These are phyloP conservation scores for Pseudoturritis turrita DNA, from an alignment of 345 rosid genomes.

Conservation along the genomic window DNA sequence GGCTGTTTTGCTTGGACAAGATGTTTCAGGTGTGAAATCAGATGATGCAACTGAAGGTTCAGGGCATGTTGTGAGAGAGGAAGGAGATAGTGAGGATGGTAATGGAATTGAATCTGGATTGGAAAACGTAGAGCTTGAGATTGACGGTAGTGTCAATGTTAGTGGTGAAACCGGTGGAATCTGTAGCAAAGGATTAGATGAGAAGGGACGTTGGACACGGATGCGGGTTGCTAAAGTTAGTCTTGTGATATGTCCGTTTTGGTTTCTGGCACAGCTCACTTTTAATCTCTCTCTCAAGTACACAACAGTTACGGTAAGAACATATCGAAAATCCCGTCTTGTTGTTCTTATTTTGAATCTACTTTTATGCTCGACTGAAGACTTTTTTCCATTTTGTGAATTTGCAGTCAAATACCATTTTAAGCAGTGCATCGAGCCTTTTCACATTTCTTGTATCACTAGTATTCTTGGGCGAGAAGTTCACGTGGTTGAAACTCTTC, in stretches of 20 bases:
- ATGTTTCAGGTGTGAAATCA: constrained; percentile 26
- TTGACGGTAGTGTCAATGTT: constrained; percentile 24
- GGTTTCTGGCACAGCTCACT: constrained; percentile 90
- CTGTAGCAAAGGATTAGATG: constrained; percentile 45
- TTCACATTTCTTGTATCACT: constrained; percentile 85
- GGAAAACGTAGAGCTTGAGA: constrained; percentile 30
- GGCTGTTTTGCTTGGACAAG: constrained; percentile 57
- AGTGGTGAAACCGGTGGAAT: constrained; percentile 14
- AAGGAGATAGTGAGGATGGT: constrained; percentile 28
- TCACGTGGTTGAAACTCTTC: constrained; percentile 79
- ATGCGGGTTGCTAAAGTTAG: constrained; percentile 81
- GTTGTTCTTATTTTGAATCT: neutral
- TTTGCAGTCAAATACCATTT: constrained; percentile 90
- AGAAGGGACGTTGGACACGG: constrained; percentile 86
- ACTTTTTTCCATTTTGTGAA: constrained; percentile 4
- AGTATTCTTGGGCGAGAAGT: constrained; percentile 73
- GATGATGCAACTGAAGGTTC: constrained; percentile 30
- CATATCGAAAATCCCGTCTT: neutral
- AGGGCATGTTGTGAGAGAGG: constrained; percentile 39
- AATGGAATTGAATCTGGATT: constrained; percentile 28
- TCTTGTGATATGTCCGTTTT: constrained; percentile 76
- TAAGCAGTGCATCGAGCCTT: constrained; percentile 89
- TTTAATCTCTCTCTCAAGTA: constrained; percentile 90
- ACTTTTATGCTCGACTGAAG: neutral
- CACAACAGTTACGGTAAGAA: constrained; percentile 80